These are phyloP conservation scores for Acanthamoeba triangularis DNA, from an alignment of 208 protist genomes.

Conservation along the genomic window DNA sequence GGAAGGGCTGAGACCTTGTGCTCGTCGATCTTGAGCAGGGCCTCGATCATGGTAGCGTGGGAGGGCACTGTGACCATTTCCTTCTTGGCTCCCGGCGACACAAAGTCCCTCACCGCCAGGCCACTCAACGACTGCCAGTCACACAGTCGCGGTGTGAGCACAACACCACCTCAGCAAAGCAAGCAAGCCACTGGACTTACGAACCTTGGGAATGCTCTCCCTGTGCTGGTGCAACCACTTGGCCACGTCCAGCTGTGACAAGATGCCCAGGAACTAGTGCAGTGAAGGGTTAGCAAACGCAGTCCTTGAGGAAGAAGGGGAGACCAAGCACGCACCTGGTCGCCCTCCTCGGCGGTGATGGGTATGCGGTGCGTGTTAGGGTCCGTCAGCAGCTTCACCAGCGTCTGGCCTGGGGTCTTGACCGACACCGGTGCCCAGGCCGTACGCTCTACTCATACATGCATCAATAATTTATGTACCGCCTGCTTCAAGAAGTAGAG, in stretches of 20 bases:
- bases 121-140: not conserved
- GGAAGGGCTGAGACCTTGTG: not conserved
- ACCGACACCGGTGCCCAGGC: slow-evolving; percentile 6
- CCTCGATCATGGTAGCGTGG: slow-evolving; percentile 2
- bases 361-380: not conserved
- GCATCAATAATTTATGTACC: no score
- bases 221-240: slow-evolving; percentile 19
- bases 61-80: slow-evolving; percentile 1
- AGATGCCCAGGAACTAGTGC: not conserved
- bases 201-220: not conserved
- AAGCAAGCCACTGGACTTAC: not conserved
- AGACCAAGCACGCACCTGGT: not conserved
- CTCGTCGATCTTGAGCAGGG: slow-evolving; percentile 24
- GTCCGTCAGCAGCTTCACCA: not conserved
- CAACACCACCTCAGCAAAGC: not conserved
- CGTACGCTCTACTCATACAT: not conserved
- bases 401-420: not conserved
- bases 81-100: not conserved
- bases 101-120: not conserved
- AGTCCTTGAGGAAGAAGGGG: not conserved
- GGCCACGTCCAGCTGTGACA: not conserved
- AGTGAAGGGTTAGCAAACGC: no score
- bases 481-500: not conserved
- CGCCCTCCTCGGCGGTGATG: not conserved
- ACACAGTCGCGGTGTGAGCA: not conserved